A percentile compares a stretch with the other conserved stretches of the same genome.
phyloP scores from a whole-genome alignment of 495 filamentous ascomycete genomes.

The Hyaloscypha hepaticicola region DNA sequence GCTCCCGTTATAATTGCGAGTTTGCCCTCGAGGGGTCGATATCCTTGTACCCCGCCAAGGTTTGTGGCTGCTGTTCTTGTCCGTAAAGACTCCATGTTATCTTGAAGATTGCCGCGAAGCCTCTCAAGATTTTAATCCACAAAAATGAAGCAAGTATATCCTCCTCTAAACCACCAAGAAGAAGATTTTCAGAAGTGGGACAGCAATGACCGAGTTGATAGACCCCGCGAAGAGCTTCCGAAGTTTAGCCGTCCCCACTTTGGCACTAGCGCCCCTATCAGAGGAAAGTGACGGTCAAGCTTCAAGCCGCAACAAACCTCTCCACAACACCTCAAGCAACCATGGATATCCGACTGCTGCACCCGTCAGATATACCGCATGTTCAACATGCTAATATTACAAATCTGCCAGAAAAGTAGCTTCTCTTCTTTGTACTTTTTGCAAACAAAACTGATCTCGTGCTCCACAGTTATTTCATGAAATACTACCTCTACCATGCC shows the following conservation, averaged over 20 bases:
- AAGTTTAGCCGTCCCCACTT: conserved; percentile 14
- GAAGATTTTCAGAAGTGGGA: conserved; percentile 14
- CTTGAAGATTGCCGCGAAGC: conserved; percentile 4
- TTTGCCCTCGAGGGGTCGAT: conserved; percentile 58
- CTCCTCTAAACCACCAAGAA: not conserved
- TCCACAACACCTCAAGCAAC: conserved; percentile 5
- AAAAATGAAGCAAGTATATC: conserved; percentile 5
- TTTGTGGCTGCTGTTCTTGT: conserved; percentile 23
- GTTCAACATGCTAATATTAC: conserved; percentile 98
- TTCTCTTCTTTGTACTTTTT: not conserved
- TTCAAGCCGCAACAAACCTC: not conserved
- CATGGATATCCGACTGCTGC: conserved; percentile 81
- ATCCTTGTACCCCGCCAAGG: conserved; percentile 23
- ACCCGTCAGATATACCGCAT: conserved; percentile 79
- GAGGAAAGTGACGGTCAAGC: conserved; percentile 6
- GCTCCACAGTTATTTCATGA: conserved; percentile 76
- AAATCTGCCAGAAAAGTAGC: conserved; percentile 87
- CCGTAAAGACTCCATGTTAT: conserved; percentile 24
- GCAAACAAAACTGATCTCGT: conserved; percentile 7
- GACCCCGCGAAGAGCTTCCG: conserved; percentile 3
- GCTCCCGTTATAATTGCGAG: conserved; percentile 76
- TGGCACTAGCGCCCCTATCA: conserved; percentile 20
- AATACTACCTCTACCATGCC: conserved; percentile 99
- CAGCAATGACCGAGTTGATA: conserved; percentile 1
- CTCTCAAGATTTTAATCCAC: conserved; percentile 3